A percentile compares a stretch with the other conserved stretches of the same genome.
phyloP scores from a whole-genome alignment of 2,329 filamentous ascomycete species.

The Pyricularia pennisetigena region DNA sequence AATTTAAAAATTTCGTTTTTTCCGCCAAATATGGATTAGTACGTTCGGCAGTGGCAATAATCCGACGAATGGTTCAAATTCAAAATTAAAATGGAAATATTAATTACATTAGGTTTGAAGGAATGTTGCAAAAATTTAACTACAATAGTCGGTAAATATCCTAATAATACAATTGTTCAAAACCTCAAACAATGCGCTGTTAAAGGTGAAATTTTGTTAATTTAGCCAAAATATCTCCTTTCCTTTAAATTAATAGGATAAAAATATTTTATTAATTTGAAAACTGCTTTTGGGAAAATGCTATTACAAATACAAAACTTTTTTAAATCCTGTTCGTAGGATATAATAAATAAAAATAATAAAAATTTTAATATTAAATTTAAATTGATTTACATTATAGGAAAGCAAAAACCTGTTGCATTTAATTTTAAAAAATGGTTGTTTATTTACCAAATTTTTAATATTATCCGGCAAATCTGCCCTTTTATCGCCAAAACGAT shows the following conservation, averaged over 20 bases:
- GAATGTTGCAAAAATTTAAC: too few relatives aligned
- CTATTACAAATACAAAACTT: background rate
- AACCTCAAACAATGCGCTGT: conserved; percentile 35
- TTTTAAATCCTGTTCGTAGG: conserved; percentile 30
- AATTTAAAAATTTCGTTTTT: too few relatives aligned
- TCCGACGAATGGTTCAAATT: too few relatives aligned
- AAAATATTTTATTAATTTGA: conserved; percentile 21
- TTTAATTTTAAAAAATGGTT: conserved; percentile 45
- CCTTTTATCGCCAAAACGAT: conserved; percentile 22
- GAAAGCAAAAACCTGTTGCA: conserved; percentile 37
- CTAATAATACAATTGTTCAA: conserved; percentile 21
- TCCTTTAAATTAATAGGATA: conserved; percentile 54
- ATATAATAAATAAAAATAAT: conserved; percentile 57
- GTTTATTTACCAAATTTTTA: conserved; percentile 42
- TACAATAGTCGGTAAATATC: too few relatives aligned
- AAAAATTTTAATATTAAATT: conserved; percentile 51
- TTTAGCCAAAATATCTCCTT: conserved; percentile 54
- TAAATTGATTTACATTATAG: conserved; percentile 55
- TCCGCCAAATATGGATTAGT: too few relatives aligned
- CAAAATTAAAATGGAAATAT: too few relatives aligned
- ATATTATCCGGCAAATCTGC: background rate
- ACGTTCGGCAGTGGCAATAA: too few relatives aligned
- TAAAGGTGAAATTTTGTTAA: conserved; percentile 43
- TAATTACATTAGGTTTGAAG: too few relatives aligned
- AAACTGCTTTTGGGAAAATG: background rate